Evolutionary conservation across 345 rosid species (phyloP).

Genomic region (Leavenworthia alabamica): DNA sequence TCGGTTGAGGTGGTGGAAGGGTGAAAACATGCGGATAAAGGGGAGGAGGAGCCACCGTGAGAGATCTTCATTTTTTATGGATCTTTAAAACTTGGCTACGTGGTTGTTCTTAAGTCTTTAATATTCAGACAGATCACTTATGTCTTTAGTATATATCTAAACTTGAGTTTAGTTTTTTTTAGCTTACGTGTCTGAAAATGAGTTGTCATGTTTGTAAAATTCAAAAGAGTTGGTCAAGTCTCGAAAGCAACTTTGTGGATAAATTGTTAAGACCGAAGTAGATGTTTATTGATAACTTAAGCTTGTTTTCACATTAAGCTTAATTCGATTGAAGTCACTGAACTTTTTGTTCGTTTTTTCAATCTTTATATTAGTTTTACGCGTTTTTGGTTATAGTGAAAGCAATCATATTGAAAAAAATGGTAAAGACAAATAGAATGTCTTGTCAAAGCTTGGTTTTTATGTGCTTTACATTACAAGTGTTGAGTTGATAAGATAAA

Average conservation of each 20-base stretch:
- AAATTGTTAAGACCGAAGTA: background rate
- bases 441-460: background rate
- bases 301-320: slow-evolving; percentile 1
- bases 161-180: background rate
- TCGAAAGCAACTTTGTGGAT: slow-evolving; percentile 24
- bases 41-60: slow-evolving; percentile 41
- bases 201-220: slow-evolving; percentile 23
- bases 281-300: background rate
- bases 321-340: background rate
- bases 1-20: slow-evolving; percentile 1
- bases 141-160: background rate
- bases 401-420: background rate
- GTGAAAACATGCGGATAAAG: slow-evolving; percentile 62
- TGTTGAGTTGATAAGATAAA: background rate
- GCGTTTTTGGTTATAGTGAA: background rate
- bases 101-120: background rate
- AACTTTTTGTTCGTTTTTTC: background rate
- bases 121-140: background rate
- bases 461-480: background rate
- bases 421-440: background rate
- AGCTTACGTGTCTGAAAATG: slow-evolving; percentile 24
- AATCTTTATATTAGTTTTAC: background rate
- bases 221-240: slow-evolving; percentile 27
- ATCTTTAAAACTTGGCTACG: background rate
- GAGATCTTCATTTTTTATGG: slow-evolving; percentile 7